Evolutionary conservation across 805 yeast species (phyloP), one percentile per base, ranked within the genome.

Genomic region (Isabelozyma heimii): DNA sequence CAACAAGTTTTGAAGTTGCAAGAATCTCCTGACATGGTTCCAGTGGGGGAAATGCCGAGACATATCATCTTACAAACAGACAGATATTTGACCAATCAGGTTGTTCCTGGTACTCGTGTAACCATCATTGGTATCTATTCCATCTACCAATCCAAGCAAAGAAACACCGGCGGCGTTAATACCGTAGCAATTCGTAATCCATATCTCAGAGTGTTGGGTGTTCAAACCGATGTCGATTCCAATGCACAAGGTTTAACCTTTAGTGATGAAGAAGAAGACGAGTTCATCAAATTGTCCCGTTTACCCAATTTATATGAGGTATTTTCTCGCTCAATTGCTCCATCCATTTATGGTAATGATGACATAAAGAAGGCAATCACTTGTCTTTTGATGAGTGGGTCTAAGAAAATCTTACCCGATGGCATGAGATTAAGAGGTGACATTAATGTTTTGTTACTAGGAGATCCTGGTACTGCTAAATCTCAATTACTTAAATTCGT

Each of bases 401-500:
- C 97, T 2, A 88, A 91, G 61, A 91, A 92, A 60, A 61, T 91
- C 3, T 72, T 94, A 49, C 98, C 98, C 0, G 99, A 94, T 70
- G 96, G 97, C 13, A 89, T 91, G 92, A 77, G 97, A 61, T 79
- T 94, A 48, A 84, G 99, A 76, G 99, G 99, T 58, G 99, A 94
- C 66, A 89, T 94, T 60, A 94, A 94, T 63, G 97, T 94, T 9
- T 76, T 94, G 45, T 67, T 94, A 44, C 76, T 95, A 37, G 99
- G 99, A 70, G 99, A 94, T 63, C 99, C 99, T 20, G 99, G 99
- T 74, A 94, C 99, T 16, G 98, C 99, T 45, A 94, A 94, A 67
- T 94, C 99, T 9, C 99, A 94, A 73, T 72, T 94, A 53, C 78
- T 94, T 61, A 94, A 94, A 67, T 94, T 92, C 57, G 98, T 91